Conservation (phyloP, 1,139 yeast species). For the Suhomyces bolitotheri region DNA sequence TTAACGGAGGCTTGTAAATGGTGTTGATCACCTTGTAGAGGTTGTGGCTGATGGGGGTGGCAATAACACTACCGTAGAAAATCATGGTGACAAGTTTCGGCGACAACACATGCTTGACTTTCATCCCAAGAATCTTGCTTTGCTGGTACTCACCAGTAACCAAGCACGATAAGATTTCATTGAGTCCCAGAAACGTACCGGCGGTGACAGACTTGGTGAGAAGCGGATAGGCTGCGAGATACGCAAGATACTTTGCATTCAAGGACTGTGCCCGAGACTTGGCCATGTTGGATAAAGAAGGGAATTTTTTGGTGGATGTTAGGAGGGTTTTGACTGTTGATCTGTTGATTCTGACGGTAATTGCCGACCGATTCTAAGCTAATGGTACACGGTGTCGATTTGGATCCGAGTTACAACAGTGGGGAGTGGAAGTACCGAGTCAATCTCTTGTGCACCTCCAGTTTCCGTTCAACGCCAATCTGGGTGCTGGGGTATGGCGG, state of each 20-base stretch:
- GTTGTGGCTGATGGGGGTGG: conserved; percentile 75
- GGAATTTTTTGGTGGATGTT: too few species aligned
- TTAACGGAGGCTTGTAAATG: conserved; percentile 41
- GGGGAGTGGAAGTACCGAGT: too few species aligned
- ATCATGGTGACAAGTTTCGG: conserved; percentile 64
- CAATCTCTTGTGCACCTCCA: too few species aligned
- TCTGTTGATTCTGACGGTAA: too few species aligned
- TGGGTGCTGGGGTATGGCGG: too few species aligned
- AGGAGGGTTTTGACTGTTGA: too few species aligned
- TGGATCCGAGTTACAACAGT: too few species aligned
- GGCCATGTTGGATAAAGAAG: neutral
- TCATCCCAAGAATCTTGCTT: conserved; percentile 20
- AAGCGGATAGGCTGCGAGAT: conserved; percentile 52
- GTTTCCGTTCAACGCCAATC: too few species aligned
- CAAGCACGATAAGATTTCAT: conserved; percentile 58
- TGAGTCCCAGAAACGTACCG: conserved; percentile 55
- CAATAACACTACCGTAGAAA: conserved; percentile 65
- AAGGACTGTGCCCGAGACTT: conserved; percentile 8
- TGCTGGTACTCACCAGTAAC: conserved; percentile 48
- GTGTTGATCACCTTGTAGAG: conserved; percentile 50
- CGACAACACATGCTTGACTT: conserved; percentile 40
- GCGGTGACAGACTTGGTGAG: conserved; percentile 63
- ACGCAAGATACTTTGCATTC: conserved; percentile 37
- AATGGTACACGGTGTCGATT: too few species aligned
- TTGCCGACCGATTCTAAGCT: too few species aligned